phyloP scores from a whole-genome alignment of 176 grass and related monocot species.

The Juncus inflexus region DNA sequence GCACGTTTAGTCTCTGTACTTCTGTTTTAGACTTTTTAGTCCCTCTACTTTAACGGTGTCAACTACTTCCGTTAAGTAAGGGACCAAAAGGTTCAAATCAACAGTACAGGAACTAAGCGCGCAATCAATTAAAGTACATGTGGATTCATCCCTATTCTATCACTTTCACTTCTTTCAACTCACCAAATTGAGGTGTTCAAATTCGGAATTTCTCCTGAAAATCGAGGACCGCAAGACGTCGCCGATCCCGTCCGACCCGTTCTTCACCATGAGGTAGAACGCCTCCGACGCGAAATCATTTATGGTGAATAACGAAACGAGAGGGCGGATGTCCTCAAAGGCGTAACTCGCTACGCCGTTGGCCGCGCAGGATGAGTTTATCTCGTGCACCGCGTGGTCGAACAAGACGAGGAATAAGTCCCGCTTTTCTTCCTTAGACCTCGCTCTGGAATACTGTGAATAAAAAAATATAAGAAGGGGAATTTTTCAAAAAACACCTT shows the following conservation, averaged over 20 bases:
- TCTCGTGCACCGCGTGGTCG: slow-evolving; percentile 85
- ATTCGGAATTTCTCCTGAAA: slow-evolving; percentile 57
- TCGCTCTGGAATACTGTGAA: slow-evolving; percentile 89
- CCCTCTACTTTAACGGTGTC: too few relatives aligned
- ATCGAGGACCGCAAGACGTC: slow-evolving; percentile 86
- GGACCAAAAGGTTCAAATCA: too few relatives aligned
- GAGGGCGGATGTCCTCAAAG: slow-evolving; percentile 74
- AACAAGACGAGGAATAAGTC: slow-evolving; percentile 89
- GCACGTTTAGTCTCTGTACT: too few relatives aligned
- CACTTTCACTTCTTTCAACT: too few relatives aligned
- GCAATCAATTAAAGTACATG: too few relatives aligned
- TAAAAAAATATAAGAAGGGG: slow-evolving; percentile 12
- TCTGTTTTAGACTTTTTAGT: too few relatives aligned
- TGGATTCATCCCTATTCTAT: too few relatives aligned
- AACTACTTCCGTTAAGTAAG: too few relatives aligned
- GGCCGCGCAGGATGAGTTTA: slow-evolving; percentile 76
- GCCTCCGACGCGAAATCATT: slow-evolving; percentile 80
- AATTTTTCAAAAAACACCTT: not conserved
- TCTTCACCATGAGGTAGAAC: slow-evolving; percentile 83
- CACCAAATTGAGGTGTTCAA: slow-evolving; percentile 73
- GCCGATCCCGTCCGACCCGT: slow-evolving; percentile 74
- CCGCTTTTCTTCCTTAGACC: slow-evolving; percentile 77
- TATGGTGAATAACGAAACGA: slow-evolving; percentile 68
- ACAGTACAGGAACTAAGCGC: too few relatives aligned
- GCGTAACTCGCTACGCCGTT: slow-evolving; percentile 60